Evolutionary conservation across 495 filamentous ascomycete genomes (phyloP).

Genomic region (Neurospora hispaniola): DNA sequence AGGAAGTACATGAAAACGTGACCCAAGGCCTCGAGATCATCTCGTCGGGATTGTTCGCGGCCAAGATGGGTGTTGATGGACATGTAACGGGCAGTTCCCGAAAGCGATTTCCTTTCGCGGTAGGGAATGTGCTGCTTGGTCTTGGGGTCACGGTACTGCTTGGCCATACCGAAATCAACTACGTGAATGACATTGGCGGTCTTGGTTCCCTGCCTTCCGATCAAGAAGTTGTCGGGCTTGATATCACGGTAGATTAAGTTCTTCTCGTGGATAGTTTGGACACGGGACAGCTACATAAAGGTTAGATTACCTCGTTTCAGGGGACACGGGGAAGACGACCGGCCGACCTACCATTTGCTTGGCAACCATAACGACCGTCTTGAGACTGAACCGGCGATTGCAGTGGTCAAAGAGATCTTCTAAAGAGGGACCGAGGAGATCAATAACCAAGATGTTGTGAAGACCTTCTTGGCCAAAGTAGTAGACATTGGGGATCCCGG

Average conservation of each 20-base stretch:
- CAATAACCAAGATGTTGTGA: slow-evolving; percentile 98
- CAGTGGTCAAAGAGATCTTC: slow-evolving; percentile 99
- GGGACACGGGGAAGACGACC: neutral
- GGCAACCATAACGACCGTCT: slow-evolving; percentile 98
- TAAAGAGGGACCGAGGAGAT: slow-evolving; percentile 88
- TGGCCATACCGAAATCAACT: slow-evolving; percentile 99
- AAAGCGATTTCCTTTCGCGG: slow-evolving; percentile 92
- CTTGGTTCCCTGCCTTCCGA: slow-evolving; percentile 87
- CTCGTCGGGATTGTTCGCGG: slow-evolving; percentile 88
- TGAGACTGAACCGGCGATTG: slow-evolving; percentile 86
- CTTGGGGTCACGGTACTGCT: slow-evolving; percentile 98
- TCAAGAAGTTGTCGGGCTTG: slow-evolving; percentile 99
- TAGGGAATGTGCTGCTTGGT: slow-evolving; percentile 99
- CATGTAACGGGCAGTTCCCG: slow-evolving; percentile 97
- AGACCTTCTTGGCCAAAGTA: slow-evolving; percentile 99
- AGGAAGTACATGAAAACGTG: slow-evolving; percentile 99
- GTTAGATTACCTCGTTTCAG: slow-evolving; percentile 5
- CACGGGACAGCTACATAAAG: slow-evolving; percentile 61
- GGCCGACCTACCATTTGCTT: slow-evolving; percentile 86
- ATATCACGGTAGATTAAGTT: slow-evolving; percentile 99
- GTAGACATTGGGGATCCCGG: slow-evolving; percentile 98
- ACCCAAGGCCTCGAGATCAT: slow-evolving; percentile 91
- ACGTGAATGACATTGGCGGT: slow-evolving; percentile 96
- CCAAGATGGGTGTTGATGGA: slow-evolving; percentile 99
- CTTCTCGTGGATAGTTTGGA: slow-evolving; percentile 99